phyloP scores from a whole-genome alignment of 139 green algal species.

The Chlorella sp. region DNA sequence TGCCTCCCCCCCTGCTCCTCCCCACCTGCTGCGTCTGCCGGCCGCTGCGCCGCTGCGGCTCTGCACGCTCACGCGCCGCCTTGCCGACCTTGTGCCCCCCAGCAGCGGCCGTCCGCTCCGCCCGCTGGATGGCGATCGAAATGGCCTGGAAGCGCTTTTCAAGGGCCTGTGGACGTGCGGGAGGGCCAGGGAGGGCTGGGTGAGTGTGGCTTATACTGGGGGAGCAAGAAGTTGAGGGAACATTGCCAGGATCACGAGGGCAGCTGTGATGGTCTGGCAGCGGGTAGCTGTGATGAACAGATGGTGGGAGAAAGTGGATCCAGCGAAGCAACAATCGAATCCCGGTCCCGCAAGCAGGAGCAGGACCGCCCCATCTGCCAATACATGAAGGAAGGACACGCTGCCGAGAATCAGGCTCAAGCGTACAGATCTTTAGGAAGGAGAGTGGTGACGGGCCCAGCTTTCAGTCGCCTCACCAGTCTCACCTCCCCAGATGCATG shows the following conservation, averaged over 20 bases:
- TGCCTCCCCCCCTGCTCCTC: neutral
- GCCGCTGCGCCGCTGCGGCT: conserved; percentile 23
- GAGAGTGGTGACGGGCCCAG: too few species aligned
- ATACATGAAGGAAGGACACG: neutral
- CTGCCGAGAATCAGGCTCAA: neutral
- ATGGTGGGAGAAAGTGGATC: too few species aligned
- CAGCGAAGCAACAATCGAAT: too few species aligned
- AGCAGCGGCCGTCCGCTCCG: neutral
- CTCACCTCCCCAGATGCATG: too few species aligned
- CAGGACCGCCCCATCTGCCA: too few species aligned
- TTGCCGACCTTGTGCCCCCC: neutral
- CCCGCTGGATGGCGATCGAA: neutral
- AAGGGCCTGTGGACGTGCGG: neutral
- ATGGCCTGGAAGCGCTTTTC: conserved; percentile 23
- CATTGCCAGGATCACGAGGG: too few species aligned
- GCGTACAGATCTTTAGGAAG: neutral
- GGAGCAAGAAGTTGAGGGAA: too few species aligned
- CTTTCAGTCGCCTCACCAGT: too few species aligned
- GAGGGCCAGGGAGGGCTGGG: too few species aligned
- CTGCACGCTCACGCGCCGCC: neutral
- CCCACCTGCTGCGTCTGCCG: conserved; percentile 33
- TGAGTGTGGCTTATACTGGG: too few species aligned
- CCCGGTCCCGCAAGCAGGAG: too few species aligned
- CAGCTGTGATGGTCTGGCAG: neutral
- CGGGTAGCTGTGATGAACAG: neutral